phyloP scores from a whole-genome alignment of 257 asterid genomes.

The Solanum virginianum region DNA sequence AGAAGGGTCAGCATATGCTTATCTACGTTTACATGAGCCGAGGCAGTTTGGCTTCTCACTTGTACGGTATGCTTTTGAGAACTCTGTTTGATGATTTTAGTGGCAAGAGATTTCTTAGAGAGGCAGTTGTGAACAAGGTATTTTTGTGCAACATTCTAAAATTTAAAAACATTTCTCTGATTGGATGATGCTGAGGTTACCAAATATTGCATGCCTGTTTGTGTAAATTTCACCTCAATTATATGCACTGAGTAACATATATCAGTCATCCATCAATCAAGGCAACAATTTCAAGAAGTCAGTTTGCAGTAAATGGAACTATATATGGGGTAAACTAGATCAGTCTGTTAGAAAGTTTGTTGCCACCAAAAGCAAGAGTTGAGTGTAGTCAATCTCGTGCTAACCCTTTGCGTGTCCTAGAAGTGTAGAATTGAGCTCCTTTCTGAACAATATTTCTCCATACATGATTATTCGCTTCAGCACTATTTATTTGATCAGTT shows the following conservation, averaged over 20 bases:
- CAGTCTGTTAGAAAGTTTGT: background rate
- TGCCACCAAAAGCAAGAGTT: background rate
- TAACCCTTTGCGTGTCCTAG: background rate
- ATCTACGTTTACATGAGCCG: conserved; percentile 83
- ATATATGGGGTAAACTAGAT: background rate
- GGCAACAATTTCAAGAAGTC: background rate
- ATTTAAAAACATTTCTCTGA: background rate
- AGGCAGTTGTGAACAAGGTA: background rate
- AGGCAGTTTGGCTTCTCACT: conserved; percentile 92
- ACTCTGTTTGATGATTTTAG: background rate
- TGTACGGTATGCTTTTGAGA: conserved; percentile 46
- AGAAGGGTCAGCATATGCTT: conserved; percentile 84
- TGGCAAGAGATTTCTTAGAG: background rate
- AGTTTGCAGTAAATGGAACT: background rate
- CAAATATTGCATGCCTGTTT: background rate
- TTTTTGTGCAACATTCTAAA: background rate
- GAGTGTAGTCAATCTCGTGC: background rate
- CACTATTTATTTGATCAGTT: background rate
- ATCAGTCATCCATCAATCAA: background rate
- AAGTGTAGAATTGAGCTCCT: background rate
- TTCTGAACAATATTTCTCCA: background rate
- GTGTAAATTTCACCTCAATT: background rate
- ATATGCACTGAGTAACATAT: background rate
- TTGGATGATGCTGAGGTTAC: background rate
- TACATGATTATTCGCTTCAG: background rate